Percentiles rank a stretch among this genome's conserved stretches.
These are phyloP conservation scores for Singerocomus inundabilis DNA, from an alignment of 1,284 basidiomycete genomes.

Conservation along the genomic window DNA sequence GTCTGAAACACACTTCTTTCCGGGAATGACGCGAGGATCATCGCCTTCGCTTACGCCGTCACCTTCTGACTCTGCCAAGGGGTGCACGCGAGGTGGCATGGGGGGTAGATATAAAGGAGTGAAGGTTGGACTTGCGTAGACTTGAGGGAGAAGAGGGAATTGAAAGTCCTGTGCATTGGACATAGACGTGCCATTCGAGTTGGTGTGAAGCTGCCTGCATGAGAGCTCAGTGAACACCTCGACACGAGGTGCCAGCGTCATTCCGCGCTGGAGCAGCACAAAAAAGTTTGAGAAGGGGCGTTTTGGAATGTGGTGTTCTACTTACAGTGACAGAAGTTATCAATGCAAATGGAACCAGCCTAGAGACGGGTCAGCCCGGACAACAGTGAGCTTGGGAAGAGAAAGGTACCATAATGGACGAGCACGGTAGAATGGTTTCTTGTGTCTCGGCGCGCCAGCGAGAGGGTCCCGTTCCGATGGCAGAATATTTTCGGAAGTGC, in stretches of 20 bases:
- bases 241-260: slow-evolving; percentile 74
- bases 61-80: slow-evolving; percentile 17
- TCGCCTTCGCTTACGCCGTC: slow-evolving; percentile 35
- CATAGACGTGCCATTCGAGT: slow-evolving; percentile 41
- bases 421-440: slow-evolving; percentile 67
- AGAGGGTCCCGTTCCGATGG: slow-evolving; percentile 32
- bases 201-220: slow-evolving; percentile 54
- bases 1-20: slow-evolving; percentile 55
- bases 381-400: slow-evolving; percentile 12
- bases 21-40: slow-evolving; percentile 51
- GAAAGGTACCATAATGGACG: slow-evolving; percentile 55
- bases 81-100: slow-evolving; percentile 3
- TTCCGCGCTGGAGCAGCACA: slow-evolving; percentile 54
- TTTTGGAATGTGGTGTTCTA: slow-evolving; percentile 10
- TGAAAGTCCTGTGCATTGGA: slow-evolving; percentile 12
- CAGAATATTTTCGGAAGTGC: slow-evolving; percentile 5
- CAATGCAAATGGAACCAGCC: slow-evolving; percentile 74
- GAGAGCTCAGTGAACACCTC: slow-evolving; percentile 77
- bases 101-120: slow-evolving; percentile 14
- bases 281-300: not conserved
- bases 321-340: slow-evolving; percentile 63
- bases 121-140: slow-evolving; percentile 36
- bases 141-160: slow-evolving; percentile 28
- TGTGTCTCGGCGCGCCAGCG: slow-evolving; percentile 22
- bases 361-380: slow-evolving; percentile 28